Evolutionary conservation across 805 yeast genomes (phyloP).

Genomic region (Yamadazyma nakazawae): DNA sequence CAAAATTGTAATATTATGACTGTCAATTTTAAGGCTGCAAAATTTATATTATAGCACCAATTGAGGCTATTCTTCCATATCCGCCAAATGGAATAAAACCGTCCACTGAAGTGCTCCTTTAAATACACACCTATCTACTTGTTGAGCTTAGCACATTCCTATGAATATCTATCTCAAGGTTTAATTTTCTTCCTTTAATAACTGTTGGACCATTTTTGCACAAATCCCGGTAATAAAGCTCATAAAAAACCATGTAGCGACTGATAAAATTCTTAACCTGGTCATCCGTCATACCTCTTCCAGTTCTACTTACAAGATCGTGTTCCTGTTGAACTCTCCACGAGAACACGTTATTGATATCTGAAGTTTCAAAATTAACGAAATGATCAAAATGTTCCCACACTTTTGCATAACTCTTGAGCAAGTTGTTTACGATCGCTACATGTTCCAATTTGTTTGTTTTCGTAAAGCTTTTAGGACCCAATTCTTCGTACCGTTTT

Average conservation of each 20-base stretch:
- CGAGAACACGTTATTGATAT: constrained; percentile 58
- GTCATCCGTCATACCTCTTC: constrained; percentile 77
- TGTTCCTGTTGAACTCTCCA: constrained; percentile 86
- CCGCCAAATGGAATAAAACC: no score
- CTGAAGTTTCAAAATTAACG: constrained; percentile 58
- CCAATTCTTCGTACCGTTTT: neutral
- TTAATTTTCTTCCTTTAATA: neutral
- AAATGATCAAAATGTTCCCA: constrained; percentile 63
- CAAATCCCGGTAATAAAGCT: constrained; percentile 56
- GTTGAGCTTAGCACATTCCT: neutral
- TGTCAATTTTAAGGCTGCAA: no score
- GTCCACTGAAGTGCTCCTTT: no score
- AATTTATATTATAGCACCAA: no score
- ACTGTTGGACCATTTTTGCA: constrained; percentile 14
- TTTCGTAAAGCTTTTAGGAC: constrained; percentile 7
- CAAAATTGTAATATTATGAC: no score
- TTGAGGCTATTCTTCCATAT: no score
- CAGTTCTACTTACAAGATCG: constrained; percentile 47
- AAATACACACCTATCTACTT: neutral
- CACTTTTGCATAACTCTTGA: constrained; percentile 49
- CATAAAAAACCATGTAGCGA: constrained; percentile 84
- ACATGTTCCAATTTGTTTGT: constrained; percentile 26
- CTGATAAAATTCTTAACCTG: constrained; percentile 69
- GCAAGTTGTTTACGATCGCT: constrained; percentile 47
- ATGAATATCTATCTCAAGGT: constrained; percentile 3